Conservation (phyloP, 2,329 filamentous ascomycete genomes). For the Cytospora leucostoma region DNA sequence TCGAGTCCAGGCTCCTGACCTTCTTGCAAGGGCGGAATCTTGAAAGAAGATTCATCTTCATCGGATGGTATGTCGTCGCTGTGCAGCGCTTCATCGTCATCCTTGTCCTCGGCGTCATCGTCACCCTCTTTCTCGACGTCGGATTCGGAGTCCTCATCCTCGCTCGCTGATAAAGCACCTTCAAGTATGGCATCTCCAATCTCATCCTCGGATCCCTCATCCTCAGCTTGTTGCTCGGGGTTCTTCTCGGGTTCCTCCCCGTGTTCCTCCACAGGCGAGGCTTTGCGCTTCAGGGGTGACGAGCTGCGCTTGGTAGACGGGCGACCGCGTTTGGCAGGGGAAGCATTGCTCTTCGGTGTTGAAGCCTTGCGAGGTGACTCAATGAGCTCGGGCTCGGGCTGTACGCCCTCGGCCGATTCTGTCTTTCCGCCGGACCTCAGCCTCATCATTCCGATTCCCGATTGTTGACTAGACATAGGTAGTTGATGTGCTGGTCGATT, state of each 20-base stretch:
- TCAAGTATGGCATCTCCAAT: slow-evolving; percentile 57
- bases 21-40: slow-evolving; percentile 21
- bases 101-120: slow-evolving; percentile 45
- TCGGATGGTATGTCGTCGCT: slow-evolving; percentile 48
- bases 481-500: not conserved
- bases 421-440: slow-evolving; percentile 27
- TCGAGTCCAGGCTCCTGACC: slow-evolving; percentile 32
- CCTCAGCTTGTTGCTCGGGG: not conserved
- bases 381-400: slow-evolving; percentile 14
- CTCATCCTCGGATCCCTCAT: slow-evolving; percentile 57
- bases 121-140: slow-evolving; percentile 49
- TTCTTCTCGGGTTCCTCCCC: slow-evolving; percentile 49
- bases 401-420: slow-evolving; percentile 24
- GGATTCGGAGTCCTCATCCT: slow-evolving; percentile 57
- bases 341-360: slow-evolving; percentile 8
- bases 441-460: slow-evolving; percentile 23
- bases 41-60: slow-evolving; percentile 25
- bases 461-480: slow-evolving; percentile 11
- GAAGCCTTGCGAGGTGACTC: slow-evolving; percentile 15
- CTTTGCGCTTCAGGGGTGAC: slow-evolving; percentile 64
- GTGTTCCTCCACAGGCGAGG: slow-evolving; percentile 52
- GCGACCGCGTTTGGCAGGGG: slow-evolving; percentile 12
- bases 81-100: slow-evolving; percentile 42
- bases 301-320: slow-evolving; percentile 11
- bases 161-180: slow-evolving; percentile 57